Base-by-base conservation (phyloP, 148 eudicot genomes). In the Linanthus parryae region DNA sequence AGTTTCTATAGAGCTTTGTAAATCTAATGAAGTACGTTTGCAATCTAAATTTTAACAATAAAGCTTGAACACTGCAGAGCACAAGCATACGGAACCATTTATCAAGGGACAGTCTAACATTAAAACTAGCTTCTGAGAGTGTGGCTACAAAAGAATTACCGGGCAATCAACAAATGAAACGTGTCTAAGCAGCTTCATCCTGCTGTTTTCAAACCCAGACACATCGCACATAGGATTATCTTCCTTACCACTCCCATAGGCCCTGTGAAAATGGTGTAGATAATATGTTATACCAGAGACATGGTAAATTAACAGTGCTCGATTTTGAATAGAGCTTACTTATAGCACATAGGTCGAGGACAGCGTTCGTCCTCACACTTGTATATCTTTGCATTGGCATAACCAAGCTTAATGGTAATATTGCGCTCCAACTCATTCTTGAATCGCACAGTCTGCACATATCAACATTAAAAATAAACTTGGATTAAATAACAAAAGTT, bases 241-340 rank as follows among this genome's bases (percentile, higher is more conserved):
- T 76, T 91, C 97, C 74, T 91, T 91, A 46, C 94, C 97, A 73
- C 97, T 91, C 64, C 97, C 97, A 69, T 91, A 91, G 11, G 97
- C 88, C 89, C 97, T 91, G 72, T 44, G 68, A 57, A 44, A 52
- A 38, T 25, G 4, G 26, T 27, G 26, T 15, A 18, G 7, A 22
- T 11, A 37, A 45, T 14, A 25, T 52, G 4, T 14, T 7, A 16
- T 53, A 21, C 33, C 17, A 40, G 15, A 17, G 36, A 25, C n/a
- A 30, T 24, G 43, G 19, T 7, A 33, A 44, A 14, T 4, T 14
- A 38, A 20, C 28, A 20, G n/a, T n/a, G n/a, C n/a, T n/a, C n/a
- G n/a, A n/a, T n/a, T n/a, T n/a, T 19, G 11, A 30, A 14, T 50
- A 7, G 19, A 39, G 54, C 84, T 44, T 76, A 88, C 96, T 83